A percentile compares a stretch with the other conserved stretches of the same genome.
Evolutionary conservation across 2,329 filamentous ascomycete species (phyloP).

Genomic region (Nigrospora oryzae): DNA sequence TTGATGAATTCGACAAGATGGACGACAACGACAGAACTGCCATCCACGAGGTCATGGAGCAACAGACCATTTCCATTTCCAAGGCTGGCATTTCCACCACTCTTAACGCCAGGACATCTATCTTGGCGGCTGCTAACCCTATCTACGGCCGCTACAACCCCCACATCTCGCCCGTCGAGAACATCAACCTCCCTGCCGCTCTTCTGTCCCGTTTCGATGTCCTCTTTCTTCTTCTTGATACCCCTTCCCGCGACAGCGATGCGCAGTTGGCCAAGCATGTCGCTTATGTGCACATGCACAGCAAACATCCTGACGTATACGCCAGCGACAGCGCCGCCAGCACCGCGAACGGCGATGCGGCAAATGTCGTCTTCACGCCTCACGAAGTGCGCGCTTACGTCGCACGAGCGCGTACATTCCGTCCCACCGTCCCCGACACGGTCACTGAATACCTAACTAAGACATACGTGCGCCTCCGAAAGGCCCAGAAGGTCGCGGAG

Average conservation of each 20-base stretch:
- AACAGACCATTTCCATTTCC: conserved; percentile 79
- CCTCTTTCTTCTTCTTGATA: conserved; percentile 93
- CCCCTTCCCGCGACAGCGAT: conserved; percentile 79
- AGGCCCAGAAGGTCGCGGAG: conserved; percentile 86
- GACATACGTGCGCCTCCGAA: conserved; percentile 90
- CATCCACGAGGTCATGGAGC: conserved; percentile 84
- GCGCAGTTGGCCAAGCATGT: conserved; percentile 94
- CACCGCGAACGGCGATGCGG: conserved; percentile 17
- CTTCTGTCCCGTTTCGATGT: conserved; percentile 95
- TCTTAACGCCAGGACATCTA: conserved; percentile 90
- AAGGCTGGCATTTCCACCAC: conserved; percentile 67
- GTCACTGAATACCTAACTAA: conserved; percentile 96
- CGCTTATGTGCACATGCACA: conserved; percentile 95
- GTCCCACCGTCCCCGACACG: conserved; percentile 73
- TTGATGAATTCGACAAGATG: conserved; percentile 88
- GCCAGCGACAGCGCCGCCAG: conserved; percentile 30
- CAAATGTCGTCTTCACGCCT: conserved; percentile 71
- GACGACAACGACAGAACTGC: conserved; percentile 75
- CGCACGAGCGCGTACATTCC: conserved; percentile 81
- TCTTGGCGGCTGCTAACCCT: conserved; percentile 92
- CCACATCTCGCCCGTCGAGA: conserved; percentile 92
- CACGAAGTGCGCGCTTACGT: conserved; percentile 95
- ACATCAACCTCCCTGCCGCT: conserved; percentile 97
- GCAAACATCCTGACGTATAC: conserved; percentile 73
- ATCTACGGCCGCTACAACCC: conserved; percentile 98